A percentile compares a stretch with the other conserved stretches of the same genome.
These are phyloP conservation scores for Beauveria scarabaeidicola DNA, from an alignment of 2,329 filamentous ascomycete species.

Conservation along the genomic window DNA sequence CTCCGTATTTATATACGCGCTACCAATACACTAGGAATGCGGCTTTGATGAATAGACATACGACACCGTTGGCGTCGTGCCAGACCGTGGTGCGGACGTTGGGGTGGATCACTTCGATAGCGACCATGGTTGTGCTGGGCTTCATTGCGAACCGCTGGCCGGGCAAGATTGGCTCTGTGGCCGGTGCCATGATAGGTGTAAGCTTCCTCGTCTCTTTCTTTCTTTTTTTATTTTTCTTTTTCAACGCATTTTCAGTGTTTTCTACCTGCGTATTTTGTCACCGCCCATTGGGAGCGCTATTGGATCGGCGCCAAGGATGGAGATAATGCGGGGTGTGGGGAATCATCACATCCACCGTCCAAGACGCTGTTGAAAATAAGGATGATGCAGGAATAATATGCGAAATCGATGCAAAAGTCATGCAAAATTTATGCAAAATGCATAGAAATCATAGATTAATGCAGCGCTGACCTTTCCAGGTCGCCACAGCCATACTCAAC, in stretches of 20 bases:
- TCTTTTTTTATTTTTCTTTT: neutral
- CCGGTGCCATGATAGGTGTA: constrained; percentile 26
- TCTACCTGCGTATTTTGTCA: neutral
- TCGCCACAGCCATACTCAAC: constrained; percentile 26
- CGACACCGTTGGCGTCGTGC: neutral
- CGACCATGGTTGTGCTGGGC: constrained; percentile 23
- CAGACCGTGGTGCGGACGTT: constrained; percentile 19
- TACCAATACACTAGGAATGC: neutral
- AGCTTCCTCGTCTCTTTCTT: constrained; percentile 12
- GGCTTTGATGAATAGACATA: neutral
- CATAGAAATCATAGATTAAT: neutral
- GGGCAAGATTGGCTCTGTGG: constrained; percentile 19
- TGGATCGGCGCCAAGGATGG: constrained; percentile 3
- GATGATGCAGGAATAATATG: too few species aligned
- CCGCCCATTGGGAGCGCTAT: neutral
- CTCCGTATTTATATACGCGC: neutral
- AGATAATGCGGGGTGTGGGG: constrained; percentile 6
- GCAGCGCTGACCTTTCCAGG: constrained; percentile 14
- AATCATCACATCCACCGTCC: neutral
- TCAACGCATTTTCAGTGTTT: neutral
- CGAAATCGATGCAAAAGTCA: neutral
- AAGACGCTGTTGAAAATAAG: too few species aligned
- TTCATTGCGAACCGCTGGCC: constrained; percentile 26
- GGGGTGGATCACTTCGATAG: constrained; percentile 25
- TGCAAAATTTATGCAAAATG: neutral